A percentile compares a stretch with the other conserved stretches of the same genome.
These are phyloP conservation scores for Streptanthus diversifolius DNA, from an alignment of 345 rosid species.

Conservation along the genomic window DNA sequence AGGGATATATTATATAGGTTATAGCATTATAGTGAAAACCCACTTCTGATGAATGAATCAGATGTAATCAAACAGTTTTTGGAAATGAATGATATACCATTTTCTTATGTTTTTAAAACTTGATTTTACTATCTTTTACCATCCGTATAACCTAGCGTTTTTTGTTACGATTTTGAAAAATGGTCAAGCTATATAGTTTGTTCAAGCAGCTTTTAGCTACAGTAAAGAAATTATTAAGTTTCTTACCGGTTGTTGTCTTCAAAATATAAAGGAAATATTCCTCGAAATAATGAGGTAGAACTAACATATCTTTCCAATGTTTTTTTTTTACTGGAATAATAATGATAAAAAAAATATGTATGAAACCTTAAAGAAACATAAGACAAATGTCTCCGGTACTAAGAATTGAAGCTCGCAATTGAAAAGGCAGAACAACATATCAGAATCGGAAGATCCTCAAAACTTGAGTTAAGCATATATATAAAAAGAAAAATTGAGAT, in stretches of 20 bases:
- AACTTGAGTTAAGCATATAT: slow-evolving; percentile 5
- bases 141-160: not conserved
- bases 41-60: not conserved
- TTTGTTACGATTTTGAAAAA: too few relatives aligned
- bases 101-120: not conserved
- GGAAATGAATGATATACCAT: not conserved
- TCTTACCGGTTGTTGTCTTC: not conserved
- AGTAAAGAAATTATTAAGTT: not conserved
- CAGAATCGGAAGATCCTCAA: slow-evolving; percentile 27
- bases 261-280: not conserved
- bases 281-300: not conserved
- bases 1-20: not conserved
- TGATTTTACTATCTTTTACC: not conserved
- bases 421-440: not conserved
- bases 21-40: slow-evolving; percentile 10
- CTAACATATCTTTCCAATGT: not conserved
- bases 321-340: not conserved
- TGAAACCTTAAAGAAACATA: slow-evolving; percentile 1
- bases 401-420: slow-evolving; percentile 1
- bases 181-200: too few relatives aligned
- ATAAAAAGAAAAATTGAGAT: slow-evolving; percentile 19
- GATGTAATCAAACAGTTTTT: not conserved
- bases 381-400: not conserved
- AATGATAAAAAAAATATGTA: not conserved
- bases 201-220: not conserved